These are phyloP conservation scores for Conticribra weissflogii DNA, from an alignment of 108 stramenopile genomes.

Conservation along the genomic window DNA sequence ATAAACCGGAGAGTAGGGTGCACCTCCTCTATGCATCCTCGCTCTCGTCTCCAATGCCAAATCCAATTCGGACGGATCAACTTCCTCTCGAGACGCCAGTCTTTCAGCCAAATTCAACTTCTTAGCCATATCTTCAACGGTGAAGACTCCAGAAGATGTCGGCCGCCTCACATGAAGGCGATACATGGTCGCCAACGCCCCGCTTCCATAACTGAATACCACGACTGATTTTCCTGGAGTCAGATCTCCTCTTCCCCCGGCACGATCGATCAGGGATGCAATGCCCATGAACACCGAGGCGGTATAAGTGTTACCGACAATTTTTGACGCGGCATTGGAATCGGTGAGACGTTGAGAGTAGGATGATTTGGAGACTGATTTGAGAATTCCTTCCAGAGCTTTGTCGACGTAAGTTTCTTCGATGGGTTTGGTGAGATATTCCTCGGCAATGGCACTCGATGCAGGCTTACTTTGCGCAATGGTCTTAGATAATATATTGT, in stretches of 20 bases:
- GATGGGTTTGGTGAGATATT: slow-evolving; percentile 72
- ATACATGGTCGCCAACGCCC: slow-evolving; percentile 95
- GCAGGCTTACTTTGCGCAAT: not conserved
- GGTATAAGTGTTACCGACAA: slow-evolving; percentile 98
- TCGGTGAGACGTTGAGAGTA: slow-evolving; percentile 60
- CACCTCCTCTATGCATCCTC: slow-evolving; percentile 82
- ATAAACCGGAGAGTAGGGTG: slow-evolving; percentile 87
- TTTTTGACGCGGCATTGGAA: slow-evolving; percentile 75
- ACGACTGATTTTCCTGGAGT: slow-evolving; percentile 72
- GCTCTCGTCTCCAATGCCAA: slow-evolving; percentile 91
- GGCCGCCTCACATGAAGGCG: slow-evolving; percentile 76
- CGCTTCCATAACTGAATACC: slow-evolving; percentile 88
- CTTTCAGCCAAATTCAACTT: slow-evolving; percentile 74
- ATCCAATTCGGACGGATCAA: slow-evolving; percentile 89
- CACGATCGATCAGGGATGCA: slow-evolving; percentile 82
- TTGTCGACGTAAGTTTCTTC: slow-evolving; percentile 89
- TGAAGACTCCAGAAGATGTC: slow-evolving; percentile 59
- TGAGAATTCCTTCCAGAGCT: slow-evolving; percentile 61
- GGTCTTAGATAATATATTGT: not conserved
- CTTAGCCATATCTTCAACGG: slow-evolving; percentile 76
- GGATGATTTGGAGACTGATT: slow-evolving; percentile 58
- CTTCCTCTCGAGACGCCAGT: slow-evolving; percentile 79
- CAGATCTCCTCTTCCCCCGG: slow-evolving; percentile 66
- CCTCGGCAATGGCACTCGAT: slow-evolving; percentile 29
- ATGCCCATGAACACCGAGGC: slow-evolving; percentile 94